Base-by-base conservation (phyloP, 345 rosid genomes). In the Moricandia arvensis region DNA sequence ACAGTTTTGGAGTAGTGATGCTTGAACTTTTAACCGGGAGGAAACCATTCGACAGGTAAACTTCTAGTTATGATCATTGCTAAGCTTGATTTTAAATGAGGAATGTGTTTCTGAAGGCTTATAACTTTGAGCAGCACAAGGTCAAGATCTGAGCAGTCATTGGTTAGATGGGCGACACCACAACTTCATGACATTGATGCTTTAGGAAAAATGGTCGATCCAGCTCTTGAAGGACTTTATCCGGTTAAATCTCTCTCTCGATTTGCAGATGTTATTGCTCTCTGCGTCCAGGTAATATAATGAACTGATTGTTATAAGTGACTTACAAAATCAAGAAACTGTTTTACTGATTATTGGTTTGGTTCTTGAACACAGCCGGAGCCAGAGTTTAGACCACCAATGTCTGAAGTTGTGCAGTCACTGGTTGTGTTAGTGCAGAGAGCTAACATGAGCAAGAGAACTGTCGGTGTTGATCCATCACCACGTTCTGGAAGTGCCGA, bases 101-200 rank as follows among this genome's bases (percentile, higher is more conserved):
- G 21, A 59, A 17, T 66, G 31, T 60, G 38, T 66, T 59, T 47
- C 57, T 37, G 41, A 47, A 27, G 53, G 53, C 8, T 51, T 26
- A 13, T 45, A 4, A 58, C 64, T 43, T 66, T 34, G 47, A 61
- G 62, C 93, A 95, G 99, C 88, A 83, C 97, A 43, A 92, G 87
- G 84, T 86, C 91, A 72, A 90, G 97, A 74, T 70, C 83, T 10
- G 98, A 95, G 84, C 99, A 95, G 81, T 92, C 97, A 68, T 74
- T 95, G 86, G 99, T 95, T 75, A 83, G 96, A 78, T 95, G 99
- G 99, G 97, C 97, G 17, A 95, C 94, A n/a, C 99, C 99, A 78
- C 98, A 95, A 81, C 99, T 95, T 60, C 99, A 94, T n/a, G 98
- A 91, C 75, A 94, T 94, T 24, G 97, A 94, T 83, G 97, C 98